phyloP scores from a whole-genome alignment of 345 rosid genomes.

The Eucalyptus urophylla region DNA sequence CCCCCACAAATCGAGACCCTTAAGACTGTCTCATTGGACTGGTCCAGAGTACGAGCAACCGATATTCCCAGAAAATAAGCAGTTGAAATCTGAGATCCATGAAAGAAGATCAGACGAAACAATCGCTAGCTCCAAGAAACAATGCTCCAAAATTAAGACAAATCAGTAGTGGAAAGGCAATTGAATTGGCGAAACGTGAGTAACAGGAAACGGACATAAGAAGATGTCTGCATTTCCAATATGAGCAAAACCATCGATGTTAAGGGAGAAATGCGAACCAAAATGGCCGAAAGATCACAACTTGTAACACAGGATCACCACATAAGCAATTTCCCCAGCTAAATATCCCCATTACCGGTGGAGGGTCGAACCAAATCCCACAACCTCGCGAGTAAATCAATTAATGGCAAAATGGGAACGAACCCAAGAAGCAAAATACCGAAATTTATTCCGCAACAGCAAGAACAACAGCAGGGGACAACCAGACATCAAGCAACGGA shows the following conservation, averaged over 20 bases:
- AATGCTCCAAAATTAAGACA: not conserved
- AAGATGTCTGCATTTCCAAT: not conserved
- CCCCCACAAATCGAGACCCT: not conserved
- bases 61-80: not conserved
- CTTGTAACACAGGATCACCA: not conserved
- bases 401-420: not conserved
- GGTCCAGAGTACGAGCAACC: not conserved
- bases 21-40: not conserved
- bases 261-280: not conserved
- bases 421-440: not conserved
- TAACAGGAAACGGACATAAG: not conserved
- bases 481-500: not conserved
- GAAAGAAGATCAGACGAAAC: not conserved
- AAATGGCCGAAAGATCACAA: not conserved
- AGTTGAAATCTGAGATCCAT: not conserved
- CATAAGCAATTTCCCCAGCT: not conserved
- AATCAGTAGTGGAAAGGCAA: not conserved
- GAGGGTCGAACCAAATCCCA: not conserved
- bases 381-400: not conserved
- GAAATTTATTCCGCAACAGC: not conserved
- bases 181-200: not conserved
- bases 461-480: not conserved
- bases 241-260: not conserved
- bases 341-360: not conserved
- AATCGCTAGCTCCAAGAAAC: not conserved